A percentile compares a stretch with the other conserved stretches of the same genome.
These are phyloP conservation scores for Cryptococcus floricola DNA, from an alignment of 1,284 basidiomycete species.

Conservation along the genomic window DNA sequence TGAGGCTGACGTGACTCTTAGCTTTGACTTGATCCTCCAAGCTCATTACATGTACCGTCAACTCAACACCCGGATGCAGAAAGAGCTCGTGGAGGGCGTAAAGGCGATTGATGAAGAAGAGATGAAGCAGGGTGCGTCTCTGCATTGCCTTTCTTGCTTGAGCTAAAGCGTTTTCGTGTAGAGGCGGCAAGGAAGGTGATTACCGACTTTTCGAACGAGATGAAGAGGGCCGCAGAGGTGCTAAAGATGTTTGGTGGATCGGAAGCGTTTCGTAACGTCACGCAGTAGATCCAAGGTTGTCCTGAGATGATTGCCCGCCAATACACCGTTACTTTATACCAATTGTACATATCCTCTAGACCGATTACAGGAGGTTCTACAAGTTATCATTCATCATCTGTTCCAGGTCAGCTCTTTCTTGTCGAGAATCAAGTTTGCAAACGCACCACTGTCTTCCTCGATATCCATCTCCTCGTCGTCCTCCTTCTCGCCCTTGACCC, in stretches of 20 bases:
- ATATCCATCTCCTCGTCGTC: conserved; percentile 44
- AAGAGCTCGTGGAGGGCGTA: conserved; percentile 21
- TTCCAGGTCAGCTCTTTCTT: no score
- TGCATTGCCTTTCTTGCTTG: not conserved
- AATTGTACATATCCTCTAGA: conserved; percentile 4
- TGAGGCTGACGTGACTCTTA: conserved; percentile 2
- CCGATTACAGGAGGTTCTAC: no score
- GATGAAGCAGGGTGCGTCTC: conserved; percentile 26
- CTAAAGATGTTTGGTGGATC: conserved; percentile 11
- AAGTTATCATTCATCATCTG: not conserved
- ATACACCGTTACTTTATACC: conserved; percentile 3
- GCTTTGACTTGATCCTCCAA: conserved; percentile 20
- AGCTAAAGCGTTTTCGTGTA: not conserved
- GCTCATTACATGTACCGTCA: conserved; percentile 19
- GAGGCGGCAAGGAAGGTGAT: conserved; percentile 19
- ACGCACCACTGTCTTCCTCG: conserved; percentile 47
- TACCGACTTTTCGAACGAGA: conserved; percentile 20
- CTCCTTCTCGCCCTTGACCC: conserved; percentile 34
- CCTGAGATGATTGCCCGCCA: not conserved
- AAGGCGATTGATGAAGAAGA: conserved; percentile 25
- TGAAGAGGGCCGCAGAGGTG: conserved; percentile 15
- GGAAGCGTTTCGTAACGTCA: not conserved
- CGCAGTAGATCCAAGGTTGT: not conserved
- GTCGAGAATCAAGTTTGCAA: not conserved
- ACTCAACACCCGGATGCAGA: conserved; percentile 7